These are phyloP conservation scores for Globisporangium cystogenes DNA, from an alignment of 352 stramenopile genomes.

Conservation along the genomic window DNA sequence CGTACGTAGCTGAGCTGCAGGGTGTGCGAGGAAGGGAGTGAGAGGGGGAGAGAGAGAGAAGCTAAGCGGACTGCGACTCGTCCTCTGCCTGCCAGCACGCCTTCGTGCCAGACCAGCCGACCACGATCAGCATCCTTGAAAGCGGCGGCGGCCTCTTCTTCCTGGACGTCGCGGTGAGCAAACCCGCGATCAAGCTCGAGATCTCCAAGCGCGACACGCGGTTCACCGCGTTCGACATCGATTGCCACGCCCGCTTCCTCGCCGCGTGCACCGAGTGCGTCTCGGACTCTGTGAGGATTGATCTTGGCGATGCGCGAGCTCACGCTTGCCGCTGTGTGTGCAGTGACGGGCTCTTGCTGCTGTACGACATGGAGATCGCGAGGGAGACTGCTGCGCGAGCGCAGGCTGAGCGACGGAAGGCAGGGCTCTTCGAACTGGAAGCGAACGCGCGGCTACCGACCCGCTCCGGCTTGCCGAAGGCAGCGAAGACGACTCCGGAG, in stretches of 20 bases:
- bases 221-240: slow-evolving; percentile 64
- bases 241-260: slow-evolving; percentile 65
- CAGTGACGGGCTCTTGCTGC: slow-evolving; percentile 71
- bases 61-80: neutral
- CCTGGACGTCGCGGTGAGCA: slow-evolving; percentile 56
- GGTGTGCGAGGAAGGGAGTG: too few species aligned
- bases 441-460: slow-evolving; percentile 29
- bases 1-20: slow-evolving; percentile 31
- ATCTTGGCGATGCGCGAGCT: neutral
- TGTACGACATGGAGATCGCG: slow-evolving; percentile 81
- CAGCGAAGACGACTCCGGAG: neutral
- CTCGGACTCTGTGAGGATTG: neutral
- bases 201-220: slow-evolving; percentile 46
- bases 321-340: slow-evolving; percentile 1
- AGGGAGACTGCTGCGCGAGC: slow-evolving; percentile 43
- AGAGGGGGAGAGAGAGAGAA: neutral
- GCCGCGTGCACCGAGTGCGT: slow-evolving; percentile 57
- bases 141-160: slow-evolving; percentile 70
- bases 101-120: slow-evolving; percentile 54
- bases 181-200: slow-evolving; percentile 70
- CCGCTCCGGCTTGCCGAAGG: slow-evolving; percentile 26
- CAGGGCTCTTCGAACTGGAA: slow-evolving; percentile 39
- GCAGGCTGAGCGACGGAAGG: slow-evolving; percentile 26
- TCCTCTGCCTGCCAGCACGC: slow-evolving; percentile 31
- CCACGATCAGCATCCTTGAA: slow-evolving; percentile 60